These are phyloP conservation scores for Salix udensis DNA, from an alignment of 345 rosid genomes.

Conservation along the genomic window DNA sequence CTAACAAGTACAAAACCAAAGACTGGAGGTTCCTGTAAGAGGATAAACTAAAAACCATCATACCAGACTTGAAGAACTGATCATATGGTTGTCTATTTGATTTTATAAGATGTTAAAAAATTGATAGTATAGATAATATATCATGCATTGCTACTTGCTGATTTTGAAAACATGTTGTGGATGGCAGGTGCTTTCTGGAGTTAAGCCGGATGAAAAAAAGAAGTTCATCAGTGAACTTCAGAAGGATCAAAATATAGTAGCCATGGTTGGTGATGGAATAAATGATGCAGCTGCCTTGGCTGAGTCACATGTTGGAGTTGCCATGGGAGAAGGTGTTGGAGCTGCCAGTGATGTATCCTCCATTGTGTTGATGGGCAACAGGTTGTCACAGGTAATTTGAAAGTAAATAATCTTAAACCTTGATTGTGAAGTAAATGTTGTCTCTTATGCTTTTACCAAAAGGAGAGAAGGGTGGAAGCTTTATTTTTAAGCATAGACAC, in stretches of 20 bases:
- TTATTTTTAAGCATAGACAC: background rate
- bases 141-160: background rate
- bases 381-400: conserved; percentile 73
- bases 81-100: background rate
- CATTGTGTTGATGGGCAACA: conserved; percentile 81
- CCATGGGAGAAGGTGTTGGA: conserved; percentile 93
- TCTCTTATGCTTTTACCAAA: background rate
- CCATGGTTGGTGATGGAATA: conserved; percentile 98
- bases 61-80: background rate
- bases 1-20: background rate
- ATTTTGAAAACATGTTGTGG: conserved; percentile 3
- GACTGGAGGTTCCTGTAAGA: background rate
- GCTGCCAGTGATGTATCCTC: conserved; percentile 98
- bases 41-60: background rate
- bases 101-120: background rate
- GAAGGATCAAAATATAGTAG: conserved; percentile 62
- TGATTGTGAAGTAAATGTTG: background rate
- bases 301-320: conserved; percentile 81
- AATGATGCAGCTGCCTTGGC: conserved; percentile 98
- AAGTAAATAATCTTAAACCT: background rate
- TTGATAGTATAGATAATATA: background rate
- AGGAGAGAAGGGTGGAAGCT: background rate
- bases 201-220: conserved; percentile 79
- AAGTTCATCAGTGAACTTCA: conserved; percentile 69
- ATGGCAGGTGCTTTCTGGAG: conserved; percentile 71